Evolutionary conservation across 768 basidiomycete genomes (phyloP).

Genomic region (Tulasnella sp.): DNA sequence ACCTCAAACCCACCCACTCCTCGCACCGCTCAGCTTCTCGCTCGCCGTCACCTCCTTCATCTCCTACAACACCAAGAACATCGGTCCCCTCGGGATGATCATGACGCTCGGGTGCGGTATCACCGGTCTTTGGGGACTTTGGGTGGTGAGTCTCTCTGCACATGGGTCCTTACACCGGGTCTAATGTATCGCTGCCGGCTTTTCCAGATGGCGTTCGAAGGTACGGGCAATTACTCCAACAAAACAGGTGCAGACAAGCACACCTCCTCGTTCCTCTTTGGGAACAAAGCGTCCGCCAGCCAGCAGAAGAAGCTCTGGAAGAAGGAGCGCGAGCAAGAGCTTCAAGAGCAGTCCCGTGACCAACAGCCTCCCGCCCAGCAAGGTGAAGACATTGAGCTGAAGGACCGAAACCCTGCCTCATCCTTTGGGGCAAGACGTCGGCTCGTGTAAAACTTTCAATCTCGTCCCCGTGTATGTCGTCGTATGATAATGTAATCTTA

Average conservation of each 20-base stretch:
- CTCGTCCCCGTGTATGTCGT: background rate
- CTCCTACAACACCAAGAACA: constrained; percentile 44
- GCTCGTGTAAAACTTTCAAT: background rate
- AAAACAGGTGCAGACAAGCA: constrained; percentile 75
- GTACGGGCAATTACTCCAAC: constrained; percentile 44
- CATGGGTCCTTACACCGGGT: background rate
- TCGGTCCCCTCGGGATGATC: constrained; percentile 45
- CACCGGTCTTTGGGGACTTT: constrained; percentile 56
- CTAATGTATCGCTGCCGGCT: background rate
- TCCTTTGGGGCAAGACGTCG: background rate
- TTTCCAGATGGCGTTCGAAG: constrained; percentile 30
- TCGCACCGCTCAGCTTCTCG: constrained; percentile 47
- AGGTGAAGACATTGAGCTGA: background rate
- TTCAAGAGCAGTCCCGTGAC: background rate
- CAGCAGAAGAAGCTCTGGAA: constrained; percentile 48
- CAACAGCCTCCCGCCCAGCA: too few relatives aligned
- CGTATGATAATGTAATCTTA: background rate
- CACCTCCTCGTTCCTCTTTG: constrained; percentile 69
- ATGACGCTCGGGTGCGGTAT: constrained; percentile 38
- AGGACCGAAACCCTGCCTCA: background rate
- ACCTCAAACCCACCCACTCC: constrained; percentile 33
- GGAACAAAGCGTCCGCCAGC: constrained; percentile 58
- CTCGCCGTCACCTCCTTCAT: constrained; percentile 45
- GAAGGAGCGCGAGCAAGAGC: constrained; percentile 27
- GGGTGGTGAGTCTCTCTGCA: constrained; percentile 43